Percentiles rank a stretch among this genome's conserved stretches.
These are phyloP conservation scores for Castanospermum australe DNA, from an alignment of 306 rosid species.

Conservation along the genomic window DNA sequence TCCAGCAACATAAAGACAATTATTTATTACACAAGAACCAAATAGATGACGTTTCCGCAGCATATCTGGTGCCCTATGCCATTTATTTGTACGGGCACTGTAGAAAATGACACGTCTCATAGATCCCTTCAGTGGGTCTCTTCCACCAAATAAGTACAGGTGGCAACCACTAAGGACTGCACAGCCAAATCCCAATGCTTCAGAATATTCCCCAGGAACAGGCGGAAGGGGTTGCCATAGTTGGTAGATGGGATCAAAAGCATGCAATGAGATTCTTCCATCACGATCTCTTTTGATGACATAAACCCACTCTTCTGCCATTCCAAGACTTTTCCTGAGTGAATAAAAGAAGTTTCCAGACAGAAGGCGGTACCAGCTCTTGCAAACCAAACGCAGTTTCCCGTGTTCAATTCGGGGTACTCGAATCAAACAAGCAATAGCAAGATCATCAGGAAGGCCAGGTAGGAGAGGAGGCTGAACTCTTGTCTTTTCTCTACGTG, in stretches of 20 bases:
- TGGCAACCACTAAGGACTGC: conserved; percentile 80
- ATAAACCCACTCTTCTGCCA: conserved; percentile 86
- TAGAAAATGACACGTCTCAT: conserved; percentile 80
- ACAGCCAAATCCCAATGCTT: conserved; percentile 76
- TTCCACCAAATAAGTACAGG: conserved; percentile 76
- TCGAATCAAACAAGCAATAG: conserved; percentile 72
- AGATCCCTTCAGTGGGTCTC: conserved; percentile 65
- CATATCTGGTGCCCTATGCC: conserved; percentile 83
- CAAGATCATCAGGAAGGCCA: conserved; percentile 82
- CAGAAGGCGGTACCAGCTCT: too few relatives aligned
- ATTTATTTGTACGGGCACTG: conserved; percentile 70
- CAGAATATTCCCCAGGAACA: conserved; percentile 70
- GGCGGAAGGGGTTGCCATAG: conserved; percentile 91
- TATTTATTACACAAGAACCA: conserved; percentile 73
- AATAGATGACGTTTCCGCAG: conserved; percentile 72
- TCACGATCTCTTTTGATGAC: conserved; percentile 79
- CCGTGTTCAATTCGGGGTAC: conserved; percentile 73
- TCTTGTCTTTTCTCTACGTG: conserved; percentile 62
- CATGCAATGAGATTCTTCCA: conserved; percentile 72
- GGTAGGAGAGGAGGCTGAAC: conserved; percentile 76
- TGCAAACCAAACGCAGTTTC: conserved; percentile 70
- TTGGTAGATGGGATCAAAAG: conserved; percentile 74
- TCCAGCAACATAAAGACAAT: conserved; percentile 77
- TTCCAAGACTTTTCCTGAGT: conserved; percentile 71
- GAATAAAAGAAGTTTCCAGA: conserved; percentile 75